Base-by-base conservation (phyloP, 495 filamentous ascomycete genomes). In the Staphylotrichum tortipilum region DNA sequence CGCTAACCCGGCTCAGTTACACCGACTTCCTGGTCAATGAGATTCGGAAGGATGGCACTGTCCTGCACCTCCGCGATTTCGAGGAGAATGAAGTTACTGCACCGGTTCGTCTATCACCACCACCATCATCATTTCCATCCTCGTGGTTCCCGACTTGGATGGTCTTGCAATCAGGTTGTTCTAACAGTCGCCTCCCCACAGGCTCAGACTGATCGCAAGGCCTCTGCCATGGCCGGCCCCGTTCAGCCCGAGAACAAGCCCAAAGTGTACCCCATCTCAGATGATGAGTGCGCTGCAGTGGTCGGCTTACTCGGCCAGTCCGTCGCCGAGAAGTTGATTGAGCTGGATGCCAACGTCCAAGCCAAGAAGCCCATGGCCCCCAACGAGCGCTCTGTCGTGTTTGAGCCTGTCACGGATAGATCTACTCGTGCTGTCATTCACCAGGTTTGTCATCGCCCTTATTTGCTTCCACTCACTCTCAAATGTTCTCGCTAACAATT, bases 21-120 rank as follows among this genome's bases (percentile, higher is more conserved):
- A 94, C 90, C 12, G 92, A 98, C 63, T 98, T 98, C 65, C 69
- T 91, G 41, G 92, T 98, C 49, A 88, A 95, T 63, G 92, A 98
- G 69, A 92, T 98, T 55, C 65, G 76, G 12, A 83, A 81, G 10
- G 77, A 82, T 61, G 91, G 89, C 11, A 69, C 80, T 41, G 90
- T 95, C 3, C 58, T 91, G 36, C 89, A 95, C 65, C 75, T 98
- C 62, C 68, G 50, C 68, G 71, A 68, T 48, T 78, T 63, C 67
- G 9, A 69, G 54, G 74, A 77, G 12, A 57, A 72, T 7, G 72
- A 70, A 24, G 53, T 36, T 53, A 47, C 14, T 64, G 68, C 26
- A 50, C 61, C 50, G 48, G 57, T 59, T 40, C n/a, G 44, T 52
- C 19, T 17, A 42, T 8, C n/a, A n/a, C n/a, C n/a, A n/a, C n/a